A percentile compares a stretch with the other conserved stretches of the same genome.
These are phyloP conservation scores for Cephaloascus albidus DNA, from an alignment of 805 yeast species.

Conservation along the genomic window DNA sequence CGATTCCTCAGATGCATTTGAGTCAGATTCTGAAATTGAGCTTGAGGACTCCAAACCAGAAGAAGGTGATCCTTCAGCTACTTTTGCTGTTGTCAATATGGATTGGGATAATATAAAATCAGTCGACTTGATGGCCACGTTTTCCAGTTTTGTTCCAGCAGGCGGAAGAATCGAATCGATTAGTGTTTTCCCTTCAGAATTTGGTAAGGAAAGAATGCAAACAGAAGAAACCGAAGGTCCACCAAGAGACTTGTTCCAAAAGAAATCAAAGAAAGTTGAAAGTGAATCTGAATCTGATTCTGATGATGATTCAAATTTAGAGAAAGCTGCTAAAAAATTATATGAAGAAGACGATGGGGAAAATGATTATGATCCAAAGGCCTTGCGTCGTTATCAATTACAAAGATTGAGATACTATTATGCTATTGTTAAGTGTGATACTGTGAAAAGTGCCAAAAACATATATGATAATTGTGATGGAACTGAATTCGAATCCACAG, in stretches of 20 bases:
- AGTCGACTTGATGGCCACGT: constrained; percentile 81
- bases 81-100: constrained; percentile 88
- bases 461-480: constrained; percentile 90
- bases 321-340: constrained; percentile 57
- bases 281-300: constrained; percentile 25
- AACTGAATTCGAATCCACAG: constrained; percentile 91
- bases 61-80: constrained; percentile 73
- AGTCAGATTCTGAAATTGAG: constrained; percentile 47
- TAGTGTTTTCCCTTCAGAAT: constrained; percentile 77
- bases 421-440: constrained; percentile 82
- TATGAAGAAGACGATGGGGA: constrained; percentile 78
- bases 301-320: constrained; percentile 40
- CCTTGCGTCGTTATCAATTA: constrained; percentile 81
- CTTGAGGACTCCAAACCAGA: constrained; percentile 56
- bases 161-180: constrained; percentile 65
- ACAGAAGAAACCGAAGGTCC: constrained; percentile 91
- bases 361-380: constrained; percentile 75
- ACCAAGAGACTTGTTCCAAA: constrained; percentile 69
- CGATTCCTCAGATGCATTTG: constrained; percentile 30
- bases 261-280: constrained; percentile 25
- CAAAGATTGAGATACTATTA: constrained; percentile 90
- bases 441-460: constrained; percentile 55
- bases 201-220: constrained; percentile 86
- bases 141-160: constrained; percentile 73
- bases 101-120: constrained; percentile 97